phyloP scores from a whole-genome alignment of 1,284 basidiomycete species.

The Ustilago tritici region DNA sequence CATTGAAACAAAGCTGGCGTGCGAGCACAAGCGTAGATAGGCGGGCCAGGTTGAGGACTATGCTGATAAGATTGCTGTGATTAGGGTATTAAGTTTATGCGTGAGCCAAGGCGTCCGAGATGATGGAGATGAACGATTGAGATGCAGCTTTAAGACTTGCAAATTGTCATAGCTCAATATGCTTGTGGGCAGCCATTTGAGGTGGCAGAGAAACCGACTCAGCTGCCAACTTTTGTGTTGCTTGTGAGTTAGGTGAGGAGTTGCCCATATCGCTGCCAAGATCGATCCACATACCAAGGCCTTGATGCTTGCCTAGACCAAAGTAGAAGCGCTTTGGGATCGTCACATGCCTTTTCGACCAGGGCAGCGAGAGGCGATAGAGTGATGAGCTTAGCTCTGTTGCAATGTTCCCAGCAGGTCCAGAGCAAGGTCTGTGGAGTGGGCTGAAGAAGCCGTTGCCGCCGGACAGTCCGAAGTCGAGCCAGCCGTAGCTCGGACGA shows the following conservation, averaged over 20 bases:
- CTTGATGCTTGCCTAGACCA: constrained; percentile 38
- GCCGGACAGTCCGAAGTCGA: constrained; percentile 38
- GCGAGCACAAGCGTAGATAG: not conserved
- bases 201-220: not conserved
- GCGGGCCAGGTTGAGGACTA: not conserved
- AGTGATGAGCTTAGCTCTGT: not conserved
- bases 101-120: not conserved
- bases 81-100: constrained; percentile 1
- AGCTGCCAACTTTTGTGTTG: not conserved
- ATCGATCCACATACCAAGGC: constrained; percentile 45
- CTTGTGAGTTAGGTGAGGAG: not conserved
- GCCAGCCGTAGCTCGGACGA: constrained; percentile 41
- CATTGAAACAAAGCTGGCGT: not conserved
- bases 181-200: not conserved
- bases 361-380: constrained; percentile 33
- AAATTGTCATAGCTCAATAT: not conserved
- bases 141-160: not conserved
- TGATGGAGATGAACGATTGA: not conserved
- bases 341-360: constrained; percentile 22
- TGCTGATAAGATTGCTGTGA: not conserved
- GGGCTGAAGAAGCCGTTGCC: constrained; percentile 45
- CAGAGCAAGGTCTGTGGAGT: constrained; percentile 5
- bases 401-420: not conserved
- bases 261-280: constrained; percentile 19
- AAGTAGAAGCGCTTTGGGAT: constrained; percentile 44